Base-by-base conservation (phyloP, 768 basidiomycete species). In the Tricholoma matsutake region DNA sequence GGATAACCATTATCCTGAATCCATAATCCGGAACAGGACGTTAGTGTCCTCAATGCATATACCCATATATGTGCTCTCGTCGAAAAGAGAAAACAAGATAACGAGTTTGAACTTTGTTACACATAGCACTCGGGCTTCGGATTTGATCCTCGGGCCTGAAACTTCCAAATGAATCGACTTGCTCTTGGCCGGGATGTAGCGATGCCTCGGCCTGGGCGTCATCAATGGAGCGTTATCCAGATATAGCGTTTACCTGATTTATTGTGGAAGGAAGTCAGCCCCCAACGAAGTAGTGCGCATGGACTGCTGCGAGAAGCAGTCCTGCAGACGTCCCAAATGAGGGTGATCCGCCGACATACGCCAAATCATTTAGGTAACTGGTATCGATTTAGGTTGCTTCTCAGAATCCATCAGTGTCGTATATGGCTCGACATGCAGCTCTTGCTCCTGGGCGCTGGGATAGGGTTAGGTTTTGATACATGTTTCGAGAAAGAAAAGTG, bases 401-500 rank as follows among this genome's bases (percentile, higher is more conserved):
- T 31, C 7, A 7, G n/a, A 53, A 32, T 3, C 29, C 51, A 53
- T 53, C 16, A 53, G 7, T 18, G 29, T 49, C 25, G 25, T 53
- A 31, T 32, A 53, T 53, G 16, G 31, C n/a, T 9, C 9, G 16
- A n/a, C 16, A 16, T 53, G 51, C 7, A 28, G 29, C 16, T 53
- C 29, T 53, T 31, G 28, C 45, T 22, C 20, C 20, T 51, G 49
- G 49, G 28, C 43, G 11, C 13, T 43, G 25, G 31, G 18, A 32
- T 31, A 25, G 14, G 51, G 51, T 53, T 32, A 53, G 29, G 51
- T 32, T 32, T 31, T 31, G 51, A 53, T 51, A 16, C 49, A 32
- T 53, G 51, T 53, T 53, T 53, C 51, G 51, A 53, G 51, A 52
- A 52, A 53, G 51, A 52, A 52, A 32, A 52, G 16, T 18, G 51